phyloP scores from a whole-genome alignment of 179 eudicot genomes.

The Monotropa hypopitys region DNA sequence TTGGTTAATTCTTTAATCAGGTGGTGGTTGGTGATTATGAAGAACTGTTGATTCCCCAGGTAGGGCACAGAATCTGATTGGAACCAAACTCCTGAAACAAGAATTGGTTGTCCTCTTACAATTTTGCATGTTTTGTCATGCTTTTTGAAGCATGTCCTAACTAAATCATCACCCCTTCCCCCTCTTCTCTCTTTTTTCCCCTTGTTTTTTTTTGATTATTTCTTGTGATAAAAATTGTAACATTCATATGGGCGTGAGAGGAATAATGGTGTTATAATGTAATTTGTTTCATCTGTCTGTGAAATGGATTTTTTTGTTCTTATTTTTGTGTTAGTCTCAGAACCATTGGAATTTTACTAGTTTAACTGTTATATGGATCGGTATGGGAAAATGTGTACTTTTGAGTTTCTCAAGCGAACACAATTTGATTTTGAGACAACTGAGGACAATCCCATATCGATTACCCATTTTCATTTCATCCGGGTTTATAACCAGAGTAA shows the following conservation, averaged over 20 bases:
- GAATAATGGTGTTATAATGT: background rate
- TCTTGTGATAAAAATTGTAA: background rate
- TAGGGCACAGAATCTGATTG: conserved; percentile 32
- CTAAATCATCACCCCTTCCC: background rate
- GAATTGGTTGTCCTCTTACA: conserved; percentile 5
- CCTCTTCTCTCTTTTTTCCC: no score
- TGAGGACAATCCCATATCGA: no score
- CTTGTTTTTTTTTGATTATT: background rate
- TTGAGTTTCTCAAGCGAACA: no score
- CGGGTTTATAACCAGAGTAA: no score
- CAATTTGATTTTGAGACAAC: no score
- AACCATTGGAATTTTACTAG: background rate
- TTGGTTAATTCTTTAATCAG: conserved; percentile 20
- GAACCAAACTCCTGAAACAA: background rate
- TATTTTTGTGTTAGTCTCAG: background rate
- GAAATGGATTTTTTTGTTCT: background rate
- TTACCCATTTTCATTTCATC: no score
- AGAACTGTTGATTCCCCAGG: conserved; percentile 58
- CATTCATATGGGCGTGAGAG: background rate
- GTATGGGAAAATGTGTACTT: no score
- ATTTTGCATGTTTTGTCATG: conserved; percentile 11
- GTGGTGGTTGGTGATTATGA: conserved; percentile 59
- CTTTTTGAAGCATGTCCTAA: conserved; percentile 3
- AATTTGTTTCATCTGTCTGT: background rate
- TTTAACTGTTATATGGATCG: no score